A percentile compares a stretch with the other conserved stretches of the same genome.
Evolutionary conservation across 495 filamentous ascomycete genomes (phyloP).

Genomic region (Thermothielavioides terrestris): DNA sequence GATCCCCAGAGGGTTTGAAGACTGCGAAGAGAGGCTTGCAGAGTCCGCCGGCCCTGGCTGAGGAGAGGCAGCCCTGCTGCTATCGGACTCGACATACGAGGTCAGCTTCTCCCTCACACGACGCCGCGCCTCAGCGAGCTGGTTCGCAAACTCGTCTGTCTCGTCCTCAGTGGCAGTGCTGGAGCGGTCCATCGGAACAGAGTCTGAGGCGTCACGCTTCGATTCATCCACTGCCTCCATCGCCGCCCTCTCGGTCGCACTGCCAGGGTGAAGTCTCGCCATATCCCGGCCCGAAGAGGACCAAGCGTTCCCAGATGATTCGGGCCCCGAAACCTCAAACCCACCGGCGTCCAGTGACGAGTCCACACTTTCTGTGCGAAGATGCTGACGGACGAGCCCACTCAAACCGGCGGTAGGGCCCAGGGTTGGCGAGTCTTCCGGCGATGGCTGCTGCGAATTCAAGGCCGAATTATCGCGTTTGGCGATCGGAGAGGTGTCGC

Average conservation of each 20-base stretch:
- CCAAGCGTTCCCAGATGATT: constrained; percentile 50
- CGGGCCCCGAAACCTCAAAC: constrained; percentile 22
- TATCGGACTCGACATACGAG: constrained; percentile 59
- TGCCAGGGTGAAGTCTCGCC: constrained; percentile 29
- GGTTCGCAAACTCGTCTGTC: constrained; percentile 68
- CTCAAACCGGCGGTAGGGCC: constrained; percentile 62
- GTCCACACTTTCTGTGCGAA: constrained; percentile 70
- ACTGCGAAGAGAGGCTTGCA: constrained; percentile 31
- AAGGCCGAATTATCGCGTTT: constrained; percentile 13
- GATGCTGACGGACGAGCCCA: constrained; percentile 76
- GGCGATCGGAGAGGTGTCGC: constrained; percentile 17
- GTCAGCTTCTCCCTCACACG: constrained; percentile 76
- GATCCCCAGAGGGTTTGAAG: constrained; percentile 54
- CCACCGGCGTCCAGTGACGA: constrained; percentile 61
- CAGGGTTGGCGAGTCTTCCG: constrained; percentile 71
- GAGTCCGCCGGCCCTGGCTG: constrained; percentile 37
- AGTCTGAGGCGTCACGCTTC: constrained; percentile 24
- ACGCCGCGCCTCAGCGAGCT: constrained; percentile 67
- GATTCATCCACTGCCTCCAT: constrained; percentile 4
- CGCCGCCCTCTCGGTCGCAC: constrained; percentile 18
- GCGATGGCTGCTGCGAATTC: constrained; percentile 23
- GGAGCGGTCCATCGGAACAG: constrained; percentile 21
- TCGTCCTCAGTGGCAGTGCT: constrained; percentile 40
- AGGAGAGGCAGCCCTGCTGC: constrained; percentile 45
- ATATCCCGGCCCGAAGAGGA: constrained; percentile 43